Percentiles rank a stretch among this genome's conserved stretches.
phyloP scores from a whole-genome alignment of 768 basidiomycete genomes.

The Leccinum obscurum region DNA sequence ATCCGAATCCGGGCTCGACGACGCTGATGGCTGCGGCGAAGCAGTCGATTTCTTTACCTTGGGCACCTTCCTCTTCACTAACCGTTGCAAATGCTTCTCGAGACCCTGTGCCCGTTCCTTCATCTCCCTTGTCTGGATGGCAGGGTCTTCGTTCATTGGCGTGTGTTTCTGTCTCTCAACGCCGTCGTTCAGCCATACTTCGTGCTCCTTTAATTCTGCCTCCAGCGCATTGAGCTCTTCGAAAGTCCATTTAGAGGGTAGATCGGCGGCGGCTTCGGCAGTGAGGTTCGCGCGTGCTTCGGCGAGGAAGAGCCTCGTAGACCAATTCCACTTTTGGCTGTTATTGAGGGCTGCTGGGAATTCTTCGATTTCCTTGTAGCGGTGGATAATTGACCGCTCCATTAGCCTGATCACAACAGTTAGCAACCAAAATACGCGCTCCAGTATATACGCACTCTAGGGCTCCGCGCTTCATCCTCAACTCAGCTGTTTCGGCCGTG shows the following conservation, averaged over 20 bases:
- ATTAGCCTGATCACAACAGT: constrained; percentile 48
- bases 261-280: constrained; percentile 53
- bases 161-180: constrained; percentile 81
- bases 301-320: constrained; percentile 78
- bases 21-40: constrained; percentile 16
- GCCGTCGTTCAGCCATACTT: constrained; percentile 78
- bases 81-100: constrained; percentile 69
- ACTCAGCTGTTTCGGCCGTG: constrained; percentile 69
- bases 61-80: constrained; percentile 68
- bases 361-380: constrained; percentile 85
- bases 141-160: constrained; percentile 77
- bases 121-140: constrained; percentile 85
- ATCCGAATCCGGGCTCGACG: constrained; percentile 22
- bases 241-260: constrained; percentile 77
- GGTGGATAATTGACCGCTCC: constrained; percentile 80
- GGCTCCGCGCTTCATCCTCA: constrained; percentile 72
- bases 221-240: constrained; percentile 86
- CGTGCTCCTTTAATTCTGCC: constrained; percentile 73
- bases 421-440: constrained; percentile 1
- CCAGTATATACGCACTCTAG: constrained; percentile 66
- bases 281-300: constrained; percentile 80
- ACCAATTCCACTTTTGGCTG: constrained; percentile 88
- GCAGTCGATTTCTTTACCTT: constrained; percentile 52
- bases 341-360: constrained; percentile 83
- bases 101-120: constrained; percentile 77